phyloP scores from a whole-genome alignment of 1,284 basidiomycete genomes.

The Ustilago cynodontis region DNA sequence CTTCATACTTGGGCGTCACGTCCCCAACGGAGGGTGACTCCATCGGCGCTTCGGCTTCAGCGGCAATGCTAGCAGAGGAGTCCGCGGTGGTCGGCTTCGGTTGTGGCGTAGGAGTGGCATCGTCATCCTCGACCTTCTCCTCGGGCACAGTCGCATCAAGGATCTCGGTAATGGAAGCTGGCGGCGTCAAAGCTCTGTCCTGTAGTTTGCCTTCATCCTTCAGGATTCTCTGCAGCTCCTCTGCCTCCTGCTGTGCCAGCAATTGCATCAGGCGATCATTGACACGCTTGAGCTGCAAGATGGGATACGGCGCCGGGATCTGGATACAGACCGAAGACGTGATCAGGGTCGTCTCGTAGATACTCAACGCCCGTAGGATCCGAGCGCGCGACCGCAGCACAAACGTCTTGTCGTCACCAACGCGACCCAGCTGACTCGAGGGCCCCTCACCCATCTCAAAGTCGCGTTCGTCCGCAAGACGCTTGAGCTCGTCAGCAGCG shows the following conservation, averaged over 20 bases:
- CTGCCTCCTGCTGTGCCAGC: conserved; percentile 42
- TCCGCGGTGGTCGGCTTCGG: background rate
- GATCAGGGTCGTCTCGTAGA: conserved; percentile 58
- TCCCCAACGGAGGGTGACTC: conserved; percentile 24
- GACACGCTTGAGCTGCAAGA: conserved; percentile 54
- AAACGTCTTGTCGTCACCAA: conserved; percentile 32
- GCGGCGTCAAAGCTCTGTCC: conserved; percentile 24
- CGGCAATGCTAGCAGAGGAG: background rate
- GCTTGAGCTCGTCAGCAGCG: conserved; percentile 41
- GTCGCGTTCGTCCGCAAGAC: conserved; percentile 14
- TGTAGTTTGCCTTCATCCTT: conserved; percentile 49
- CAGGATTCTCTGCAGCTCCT: conserved; percentile 52
- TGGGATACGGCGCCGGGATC: conserved; percentile 54
- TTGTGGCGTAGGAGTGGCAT: conserved; percentile 12
- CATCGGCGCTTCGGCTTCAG: conserved; percentile 1
- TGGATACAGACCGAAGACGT: conserved; percentile 59
- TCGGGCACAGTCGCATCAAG: background rate
- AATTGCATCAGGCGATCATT: conserved; percentile 54
- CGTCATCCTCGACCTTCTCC: background rate
- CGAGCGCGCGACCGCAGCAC: conserved; percentile 38
- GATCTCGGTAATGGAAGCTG: conserved; percentile 31
- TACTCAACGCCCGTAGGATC: conserved; percentile 48
- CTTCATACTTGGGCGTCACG: conserved; percentile 35
- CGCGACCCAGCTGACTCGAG: conserved; percentile 25
- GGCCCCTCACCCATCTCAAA: conserved; percentile 19